Percentiles rank a stretch among this genome's conserved stretches.
These are phyloP conservation scores for Apiospora phragmitis DNA, from an alignment of 2,329 filamentous ascomycete species.

Conservation along the genomic window DNA sequence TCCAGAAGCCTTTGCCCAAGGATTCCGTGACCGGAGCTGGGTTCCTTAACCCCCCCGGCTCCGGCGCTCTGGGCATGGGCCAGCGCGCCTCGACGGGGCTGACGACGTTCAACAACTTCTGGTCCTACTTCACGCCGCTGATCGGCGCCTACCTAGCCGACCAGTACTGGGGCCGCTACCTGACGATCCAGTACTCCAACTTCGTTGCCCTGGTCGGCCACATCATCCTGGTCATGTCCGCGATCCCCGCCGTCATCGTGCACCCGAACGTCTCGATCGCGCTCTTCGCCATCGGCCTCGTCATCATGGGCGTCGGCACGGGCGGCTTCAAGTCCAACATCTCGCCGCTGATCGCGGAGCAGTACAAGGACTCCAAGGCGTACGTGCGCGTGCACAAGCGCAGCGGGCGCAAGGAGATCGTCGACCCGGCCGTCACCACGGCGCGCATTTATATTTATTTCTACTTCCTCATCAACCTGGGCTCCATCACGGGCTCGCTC, in stretches of 20 bases:
- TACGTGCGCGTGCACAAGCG: constrained; percentile 51
- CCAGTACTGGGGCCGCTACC: constrained; percentile 62
- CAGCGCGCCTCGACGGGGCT: constrained; percentile 30
- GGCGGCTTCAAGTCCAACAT: constrained; percentile 78
- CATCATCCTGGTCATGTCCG: constrained; percentile 58
- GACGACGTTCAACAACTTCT: constrained; percentile 55
- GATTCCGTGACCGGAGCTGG: constrained; percentile 45
- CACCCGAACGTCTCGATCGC: constrained; percentile 55
- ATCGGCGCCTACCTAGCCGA: constrained; percentile 57
- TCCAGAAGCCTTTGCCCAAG: constrained; percentile 48
- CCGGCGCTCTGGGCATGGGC: constrained; percentile 9
- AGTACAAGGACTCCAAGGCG: constrained; percentile 61
- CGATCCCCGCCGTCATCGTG: constrained; percentile 57
- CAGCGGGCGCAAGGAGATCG: constrained; percentile 66
- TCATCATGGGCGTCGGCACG: constrained; percentile 59
- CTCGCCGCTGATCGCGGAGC: constrained; percentile 69
- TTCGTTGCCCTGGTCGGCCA: constrained; percentile 53
- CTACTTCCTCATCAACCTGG: constrained; percentile 51
- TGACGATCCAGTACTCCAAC: constrained; percentile 57
- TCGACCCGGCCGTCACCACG: constrained; percentile 69
- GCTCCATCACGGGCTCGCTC: constrained; percentile 48
- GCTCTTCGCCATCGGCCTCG: constrained; percentile 62
- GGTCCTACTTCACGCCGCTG: constrained; percentile 61
- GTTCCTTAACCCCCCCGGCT: constrained; percentile 1
- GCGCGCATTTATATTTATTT: constrained; percentile 68